Base-by-base conservation (phyloP, 306 rosid genomes). In the Inga leiocalycina region DNA sequence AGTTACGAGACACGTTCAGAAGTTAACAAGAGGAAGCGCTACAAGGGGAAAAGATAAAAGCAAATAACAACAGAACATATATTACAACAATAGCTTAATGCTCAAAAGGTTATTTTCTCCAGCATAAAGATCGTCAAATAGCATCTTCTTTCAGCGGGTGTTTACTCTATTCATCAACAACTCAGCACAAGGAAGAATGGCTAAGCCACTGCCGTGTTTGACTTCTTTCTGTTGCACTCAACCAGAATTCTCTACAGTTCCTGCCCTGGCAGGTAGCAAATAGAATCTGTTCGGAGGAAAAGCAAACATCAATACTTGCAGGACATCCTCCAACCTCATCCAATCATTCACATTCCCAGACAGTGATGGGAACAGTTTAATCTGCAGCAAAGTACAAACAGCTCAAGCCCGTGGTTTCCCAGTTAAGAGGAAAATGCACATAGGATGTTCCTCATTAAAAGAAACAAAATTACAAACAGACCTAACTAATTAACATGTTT, bases 351-450 rank as follows among this genome's bases (percentile, higher is more conserved):
- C 45, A 20, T 10, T 5, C 66, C 17, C 24, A 52, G 11, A 3
- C 14, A 16, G n/a, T 56, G 81, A 74, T 19, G 16, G 78, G 81
- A 45, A 66, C 73, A 37, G 68, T 54, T 52, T 54, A 78, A 66
- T 66, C 85, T 78, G 83, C 80, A 64, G 83, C 6, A 45, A 81
- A 34, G 57, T 46, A 73, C 66, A 76, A 34, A 72, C 15, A 62
- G 69, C 37, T 43, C n/a, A 35, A 22, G 76, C 56, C 56, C 71
- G 17, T 46, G 61, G 59, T 54, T 67, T 56, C 41, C 41, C 61
- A 76, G 71, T 85, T 69, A 15, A 39, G 49, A 51, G 32, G 14
- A 30, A 27, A 41, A 66, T 64, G 59, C 52, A 74, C 79, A 41
- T 15, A 43, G 48, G 54, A 79, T 64, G 76, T 66, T 79, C 24